Evolutionary conservation across 768 basidiomycete genomes (phyloP).

Genomic region (Saitozyma podzolica): DNA sequence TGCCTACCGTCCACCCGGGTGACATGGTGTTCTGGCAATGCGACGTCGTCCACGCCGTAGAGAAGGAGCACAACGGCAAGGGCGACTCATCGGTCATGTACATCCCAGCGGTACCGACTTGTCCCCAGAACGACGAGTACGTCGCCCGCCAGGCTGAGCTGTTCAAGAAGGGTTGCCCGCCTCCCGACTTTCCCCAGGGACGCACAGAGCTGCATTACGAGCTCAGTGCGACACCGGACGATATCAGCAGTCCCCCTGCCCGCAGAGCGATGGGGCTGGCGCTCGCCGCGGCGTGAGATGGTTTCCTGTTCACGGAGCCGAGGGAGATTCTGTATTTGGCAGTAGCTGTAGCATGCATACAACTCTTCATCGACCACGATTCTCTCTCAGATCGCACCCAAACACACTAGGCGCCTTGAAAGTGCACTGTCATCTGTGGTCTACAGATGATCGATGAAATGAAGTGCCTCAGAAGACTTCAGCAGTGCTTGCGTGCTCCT

Average conservation of each 20-base stretch:
- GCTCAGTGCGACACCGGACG: slow-evolving; percentile 53
- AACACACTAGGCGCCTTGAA: too few relatives aligned
- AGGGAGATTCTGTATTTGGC: too few relatives aligned
- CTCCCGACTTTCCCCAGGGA: slow-evolving; percentile 67
- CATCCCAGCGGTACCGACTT: slow-evolving; percentile 66
- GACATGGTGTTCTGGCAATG: slow-evolving; percentile 63
- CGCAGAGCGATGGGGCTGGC: slow-evolving; percentile 57
- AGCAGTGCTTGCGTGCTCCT: too few relatives aligned
- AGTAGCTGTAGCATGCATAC: slow-evolving; percentile 2
- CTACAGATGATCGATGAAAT: too few relatives aligned
- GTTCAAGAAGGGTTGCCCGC: slow-evolving; percentile 63
- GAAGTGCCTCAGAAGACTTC: too few relatives aligned
- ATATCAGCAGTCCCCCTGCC: slow-evolving; percentile 51
- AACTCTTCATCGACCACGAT: background rate
- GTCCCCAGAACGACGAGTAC: slow-evolving; percentile 53
- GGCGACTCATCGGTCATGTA: slow-evolving; percentile 64
- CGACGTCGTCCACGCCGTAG: slow-evolving; percentile 45
- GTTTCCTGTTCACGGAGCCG: too few relatives aligned
- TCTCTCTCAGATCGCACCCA: background rate
- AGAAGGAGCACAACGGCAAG: slow-evolving; percentile 28
- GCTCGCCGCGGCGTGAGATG: too few relatives aligned
- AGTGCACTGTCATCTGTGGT: too few relatives aligned
- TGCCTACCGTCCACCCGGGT: slow-evolving; percentile 32
- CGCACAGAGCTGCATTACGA: slow-evolving; percentile 49
- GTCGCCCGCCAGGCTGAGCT: slow-evolving; percentile 63